Evolutionary conservation across 257 asterid species (phyloP), one percentile per base, ranked within the genome.

Genomic region (Fraxinus pennsylvanica): DNA sequence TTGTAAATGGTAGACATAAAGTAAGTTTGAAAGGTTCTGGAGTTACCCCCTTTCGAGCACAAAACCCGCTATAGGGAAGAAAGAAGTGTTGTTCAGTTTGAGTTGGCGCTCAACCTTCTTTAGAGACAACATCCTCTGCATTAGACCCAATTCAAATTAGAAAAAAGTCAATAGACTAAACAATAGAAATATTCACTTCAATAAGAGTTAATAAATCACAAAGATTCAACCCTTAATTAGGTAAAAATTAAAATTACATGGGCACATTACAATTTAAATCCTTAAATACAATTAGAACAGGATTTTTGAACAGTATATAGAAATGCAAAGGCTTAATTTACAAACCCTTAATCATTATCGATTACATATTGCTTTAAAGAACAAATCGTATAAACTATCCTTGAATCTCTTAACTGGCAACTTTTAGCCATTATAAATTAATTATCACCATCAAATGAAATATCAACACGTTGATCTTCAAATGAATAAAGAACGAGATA

Each of bases 31-130:
- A 45, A 67, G 6, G 14, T 17, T 47, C 33, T 59, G 5, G 1
- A 27, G 4, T 77, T 91, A 91, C 97, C 99, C 97, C 96, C 85
- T 89, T 91, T 29, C 95, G 89, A 81, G 96, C 97, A 85, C 97
- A 94, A 73, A 89, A 84, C 79, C 97, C 90, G 25, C 97, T 92
- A 52, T 78, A 91, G 4, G 96, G 96, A 82, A 94, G 92, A 88
- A 92, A 94, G 43, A 92, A 77, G 32, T 78, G 93, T 38, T 89
- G 93, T 87, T 92, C 98, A 68, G 89, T 83, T 63, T 77, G 80
- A 14, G 87, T 86, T 19, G 94, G 93, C 15, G 88, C 78, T 0
- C 91, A 82, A n/a, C 92, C 94, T 74, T 83, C 88, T 76, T 30
- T 84, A 0, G 90, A 76, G 36, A 77, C 70, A 41, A 15, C 72